Base-by-base conservation (phyloP, 23 red algal species). In the Gracilariopsis chorda region DNA sequence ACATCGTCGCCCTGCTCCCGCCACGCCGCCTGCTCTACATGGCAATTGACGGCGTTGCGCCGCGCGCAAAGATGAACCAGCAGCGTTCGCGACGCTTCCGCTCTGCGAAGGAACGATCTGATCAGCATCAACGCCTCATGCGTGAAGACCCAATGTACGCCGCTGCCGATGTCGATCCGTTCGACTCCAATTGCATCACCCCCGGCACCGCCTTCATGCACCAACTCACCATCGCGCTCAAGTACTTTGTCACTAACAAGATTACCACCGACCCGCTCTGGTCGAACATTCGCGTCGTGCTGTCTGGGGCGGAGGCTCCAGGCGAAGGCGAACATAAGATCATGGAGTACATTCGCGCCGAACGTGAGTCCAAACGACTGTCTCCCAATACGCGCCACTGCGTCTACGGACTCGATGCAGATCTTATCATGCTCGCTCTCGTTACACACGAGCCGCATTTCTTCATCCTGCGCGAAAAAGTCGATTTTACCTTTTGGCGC, bases 271-370 rank as follows among this genome's bases (percentile, higher is more conserved):
- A 86, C 51, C 53, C 88, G 11, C 71, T 57, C 29, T 88, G 90
- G 96, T 51, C 75, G 6, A 74, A 60, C 46, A 82, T 90, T 30
- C 65, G 69, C 23, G 96, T 98, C 20, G 73, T 98, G 19, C 67
- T 95, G 9, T 95, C 92, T 23, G 94, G 93, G 11, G 77, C 96
- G 4, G 89, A 98, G 56, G 93, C 90, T 25, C 96, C 96, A 9
- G 96, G 96, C 28, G 96, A 98, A 59, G 96, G 96, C 68, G 96
- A 98, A 87, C 96, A 98, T 69, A 98, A 98, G 88, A 98, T 98
- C 59, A 98, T 98, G 90, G 90, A 98, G 48, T 94, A 93, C 61
- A 98, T 98, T 62, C 92, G 96, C 23, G 48, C 77, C 29, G 74
- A 83, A 37, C 92, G 91, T 23, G 74, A 82, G 67, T 63, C 80